Evolutionary conservation across 257 asterid species (phyloP).

Genomic region (Salvia miltiorrhiza): DNA sequence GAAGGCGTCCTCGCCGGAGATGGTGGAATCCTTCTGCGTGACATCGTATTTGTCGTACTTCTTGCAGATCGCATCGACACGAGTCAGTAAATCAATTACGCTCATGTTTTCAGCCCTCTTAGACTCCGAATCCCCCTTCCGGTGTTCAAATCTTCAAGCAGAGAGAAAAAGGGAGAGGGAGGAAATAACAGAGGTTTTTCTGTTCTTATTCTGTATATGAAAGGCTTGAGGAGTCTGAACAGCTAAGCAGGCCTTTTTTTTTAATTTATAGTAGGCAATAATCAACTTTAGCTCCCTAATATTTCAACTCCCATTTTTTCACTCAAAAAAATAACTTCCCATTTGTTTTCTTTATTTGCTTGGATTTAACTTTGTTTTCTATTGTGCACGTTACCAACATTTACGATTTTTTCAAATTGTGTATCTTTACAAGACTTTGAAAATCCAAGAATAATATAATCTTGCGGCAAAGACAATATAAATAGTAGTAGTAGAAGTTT

Average conservation of each 20-base stretch:
- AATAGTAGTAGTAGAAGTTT: too few relatives aligned
- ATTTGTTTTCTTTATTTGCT: too few relatives aligned
- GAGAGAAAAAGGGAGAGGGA: background rate
- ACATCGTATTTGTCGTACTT: slow-evolving; percentile 92
- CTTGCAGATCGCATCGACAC: slow-evolving; percentile 95
- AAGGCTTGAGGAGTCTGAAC: background rate
- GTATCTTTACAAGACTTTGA: too few relatives aligned
- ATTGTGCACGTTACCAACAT: too few relatives aligned
- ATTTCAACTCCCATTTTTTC: background rate
- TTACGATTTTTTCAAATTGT: too few relatives aligned
- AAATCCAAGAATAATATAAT: too few relatives aligned
- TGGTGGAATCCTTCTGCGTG: slow-evolving; percentile 66
- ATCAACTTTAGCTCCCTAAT: background rate
- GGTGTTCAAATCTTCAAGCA: background rate
- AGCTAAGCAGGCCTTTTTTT: background rate
- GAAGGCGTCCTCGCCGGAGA: slow-evolving; percentile 95
- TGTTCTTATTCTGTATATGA: background rate
- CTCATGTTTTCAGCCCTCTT: slow-evolving; percentile 45
- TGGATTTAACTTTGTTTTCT: too few relatives aligned
- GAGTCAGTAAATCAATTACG: slow-evolving; percentile 86
- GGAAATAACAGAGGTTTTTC: slow-evolving; percentile 21
- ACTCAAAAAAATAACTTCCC: too few relatives aligned
- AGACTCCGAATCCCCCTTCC: background rate
- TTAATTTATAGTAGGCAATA: background rate
- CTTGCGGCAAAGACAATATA: too few relatives aligned